Conservation (phyloP, 2,329 filamentous ascomycete species). For the Neopestalotiopsis sp. region DNA sequence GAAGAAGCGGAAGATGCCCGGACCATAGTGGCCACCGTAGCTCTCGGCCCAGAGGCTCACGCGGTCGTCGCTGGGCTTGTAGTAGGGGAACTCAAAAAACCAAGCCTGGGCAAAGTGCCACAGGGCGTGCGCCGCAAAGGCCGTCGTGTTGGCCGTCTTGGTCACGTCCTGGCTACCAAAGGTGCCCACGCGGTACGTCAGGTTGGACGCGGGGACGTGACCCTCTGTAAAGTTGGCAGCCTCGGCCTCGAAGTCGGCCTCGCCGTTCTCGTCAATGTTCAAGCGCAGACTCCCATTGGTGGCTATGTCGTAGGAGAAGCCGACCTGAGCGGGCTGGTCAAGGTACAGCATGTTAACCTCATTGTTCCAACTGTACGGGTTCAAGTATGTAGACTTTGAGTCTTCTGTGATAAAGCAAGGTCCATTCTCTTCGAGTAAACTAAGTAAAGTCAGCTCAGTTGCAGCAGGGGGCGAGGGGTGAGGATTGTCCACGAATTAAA, state of each 20-base stretch:
- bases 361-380: constrained; percentile 64
- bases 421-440: constrained; percentile 55
- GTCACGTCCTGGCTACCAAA: constrained; percentile 55
- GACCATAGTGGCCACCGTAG: constrained; percentile 40
- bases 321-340: constrained; percentile 64
- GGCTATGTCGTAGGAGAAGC: constrained; percentile 63
- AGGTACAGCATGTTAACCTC: constrained; percentile 59
- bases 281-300: constrained; percentile 59
- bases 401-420: constrained; percentile 48
- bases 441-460: neutral
- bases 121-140: constrained; percentile 55
- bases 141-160: constrained; percentile 52
- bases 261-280: constrained; percentile 32
- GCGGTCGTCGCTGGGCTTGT: constrained; percentile 63
- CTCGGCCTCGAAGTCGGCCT: constrained; percentile 15
- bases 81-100: constrained; percentile 58
- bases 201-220: constrained; percentile 39
- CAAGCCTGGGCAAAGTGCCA: constrained; percentile 68
- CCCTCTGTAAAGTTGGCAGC: constrained; percentile 41
- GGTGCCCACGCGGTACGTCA: constrained; percentile 53
- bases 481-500: neutral
- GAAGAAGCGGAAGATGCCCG: constrained; percentile 35
- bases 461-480: neutral
- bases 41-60: constrained; percentile 45
- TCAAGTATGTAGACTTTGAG: constrained; percentile 53